Base-by-base conservation (phyloP, 495 filamentous ascomycete genomes). In the Aspergillus sclerotiicarbonarius region DNA sequence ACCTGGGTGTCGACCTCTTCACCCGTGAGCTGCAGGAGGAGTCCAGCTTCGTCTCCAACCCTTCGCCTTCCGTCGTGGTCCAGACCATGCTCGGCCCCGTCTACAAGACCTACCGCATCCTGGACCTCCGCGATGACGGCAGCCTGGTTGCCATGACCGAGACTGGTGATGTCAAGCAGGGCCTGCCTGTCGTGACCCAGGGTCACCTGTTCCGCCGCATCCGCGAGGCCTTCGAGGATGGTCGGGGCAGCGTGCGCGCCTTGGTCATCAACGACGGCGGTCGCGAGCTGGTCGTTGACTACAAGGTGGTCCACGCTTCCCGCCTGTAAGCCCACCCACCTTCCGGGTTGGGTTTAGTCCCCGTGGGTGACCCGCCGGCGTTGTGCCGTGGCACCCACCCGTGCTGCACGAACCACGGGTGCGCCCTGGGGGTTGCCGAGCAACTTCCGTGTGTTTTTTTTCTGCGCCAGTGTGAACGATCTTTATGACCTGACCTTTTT, bases 31-130 rank as follows among this genome's bases (percentile, higher is more conserved):
- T 98, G 54, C 92, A 98, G 76, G 94, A 98, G 80, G 94, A 98
- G 87, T 96, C 92, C 50, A 92, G 88, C 73, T 97, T 97, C 80
- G 85, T 98, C 78, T 91, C 90, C 77, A 95, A 96, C 86, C 94
- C 94, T 54, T 88, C 89, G 51, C 93, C 94, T 65, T 95, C 90
- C 58, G 94, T 98, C 55, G 87, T 98, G 45, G 92, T 98, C 69
- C 94, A 98, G 87, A 98, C 93, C 80, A 97, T 98, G 90, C 90
- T 96, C 56, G 94, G 94, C 67, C 94, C 94, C 44, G 90, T 98
- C 82, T 98, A 96, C 91, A 98, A 98, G 90, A 96, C 96, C 82
- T 98, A 98, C 87, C 91, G 94, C 74, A 92, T 98, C 71, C 89
- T 98, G 39, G 94, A 98, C 80, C 87, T 98, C 79, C 90, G 91